Evolutionary conservation across 2,329 filamentous ascomycete genomes (phyloP).

Genomic region (Ascochyta koolunga): DNA sequence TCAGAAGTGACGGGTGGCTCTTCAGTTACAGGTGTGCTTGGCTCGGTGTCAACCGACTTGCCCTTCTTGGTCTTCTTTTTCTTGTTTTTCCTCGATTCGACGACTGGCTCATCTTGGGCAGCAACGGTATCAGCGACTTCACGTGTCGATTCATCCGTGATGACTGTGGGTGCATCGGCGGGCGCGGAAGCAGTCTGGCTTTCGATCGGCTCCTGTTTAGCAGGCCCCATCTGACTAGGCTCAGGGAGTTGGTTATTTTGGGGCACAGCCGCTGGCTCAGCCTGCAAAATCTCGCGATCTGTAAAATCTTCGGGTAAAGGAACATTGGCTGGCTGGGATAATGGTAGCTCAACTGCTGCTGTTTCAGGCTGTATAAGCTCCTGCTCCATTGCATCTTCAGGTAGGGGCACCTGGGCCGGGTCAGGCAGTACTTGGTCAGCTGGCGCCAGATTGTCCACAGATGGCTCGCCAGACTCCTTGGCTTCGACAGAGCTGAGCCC

Average conservation of each 20-base stretch:
- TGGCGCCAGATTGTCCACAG: background rate
- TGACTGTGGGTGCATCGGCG: background rate
- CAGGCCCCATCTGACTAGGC: background rate
- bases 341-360: background rate
- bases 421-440: background rate
- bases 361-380: background rate
- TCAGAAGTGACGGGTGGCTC: background rate
- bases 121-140: background rate
- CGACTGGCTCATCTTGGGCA: background rate
- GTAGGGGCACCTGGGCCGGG: background rate
- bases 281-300: background rate
- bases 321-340: background rate
- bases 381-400: background rate
- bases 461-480: background rate
- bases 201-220: background rate
- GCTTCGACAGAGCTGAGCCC: background rate
- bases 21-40: constrained; percentile 14
- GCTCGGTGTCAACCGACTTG: constrained; percentile 17
- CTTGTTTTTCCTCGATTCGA: constrained; percentile 27
- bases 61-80: constrained; percentile 33
- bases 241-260: background rate
- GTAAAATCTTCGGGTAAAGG: background rate
- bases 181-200: background rate
- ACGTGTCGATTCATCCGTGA: background rate
- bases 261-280: background rate